A percentile compares a stretch with the other conserved stretches of the same genome.
These are phyloP conservation scores for Peterozyma toletana DNA, from an alignment of 805 yeast genomes.

Conservation along the genomic window DNA sequence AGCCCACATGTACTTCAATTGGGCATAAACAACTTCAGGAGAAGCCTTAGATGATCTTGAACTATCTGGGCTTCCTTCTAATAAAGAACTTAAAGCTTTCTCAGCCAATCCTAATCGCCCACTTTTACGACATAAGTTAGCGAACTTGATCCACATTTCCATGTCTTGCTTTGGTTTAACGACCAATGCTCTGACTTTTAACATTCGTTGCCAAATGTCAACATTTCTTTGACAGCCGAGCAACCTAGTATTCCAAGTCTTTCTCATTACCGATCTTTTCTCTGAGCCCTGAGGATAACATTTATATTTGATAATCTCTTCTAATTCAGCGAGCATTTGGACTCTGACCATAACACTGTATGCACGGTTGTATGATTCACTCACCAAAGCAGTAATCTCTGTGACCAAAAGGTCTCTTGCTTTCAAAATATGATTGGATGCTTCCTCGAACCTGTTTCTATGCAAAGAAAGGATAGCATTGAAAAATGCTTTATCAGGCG, in stretches of 20 bases:
- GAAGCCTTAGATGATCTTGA: conserved; percentile 72
- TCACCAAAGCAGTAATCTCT: conserved; percentile 88
- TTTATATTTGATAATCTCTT: conserved; percentile 89
- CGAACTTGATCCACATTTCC: conserved; percentile 98
- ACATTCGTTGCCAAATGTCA: conserved; percentile 97
- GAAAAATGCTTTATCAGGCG: conserved; percentile 94
- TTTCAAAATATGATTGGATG: conserved; percentile 65
- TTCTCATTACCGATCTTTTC: conserved; percentile 68
- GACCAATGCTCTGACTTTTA: conserved; percentile 87
- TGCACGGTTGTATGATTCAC: conserved; percentile 94
- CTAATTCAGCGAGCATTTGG: conserved; percentile 94
- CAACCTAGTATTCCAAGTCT: conserved; percentile 90
- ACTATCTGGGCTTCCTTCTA: conserved; percentile 54
- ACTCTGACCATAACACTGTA: conserved; percentile 95
- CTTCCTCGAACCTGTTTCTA: conserved; percentile 77
- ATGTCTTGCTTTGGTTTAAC: conserved; percentile 93
- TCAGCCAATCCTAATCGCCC: conserved; percentile 91
- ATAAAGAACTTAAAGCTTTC: conserved; percentile 71
- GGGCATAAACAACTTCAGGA: conserved; percentile 96
- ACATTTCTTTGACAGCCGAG: conserved; percentile 94
- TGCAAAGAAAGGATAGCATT: conserved; percentile 85
- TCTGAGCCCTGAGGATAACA: conserved; percentile 78
- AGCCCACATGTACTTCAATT: conserved; percentile 95
- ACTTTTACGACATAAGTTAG: conserved; percentile 90
- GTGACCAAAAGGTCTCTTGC: conserved; percentile 90